Percentiles rank a stretch among this genome's conserved stretches.
phyloP scores from a whole-genome alignment of 1,284 basidiomycete species.

The Malassezia globosa region DNA sequence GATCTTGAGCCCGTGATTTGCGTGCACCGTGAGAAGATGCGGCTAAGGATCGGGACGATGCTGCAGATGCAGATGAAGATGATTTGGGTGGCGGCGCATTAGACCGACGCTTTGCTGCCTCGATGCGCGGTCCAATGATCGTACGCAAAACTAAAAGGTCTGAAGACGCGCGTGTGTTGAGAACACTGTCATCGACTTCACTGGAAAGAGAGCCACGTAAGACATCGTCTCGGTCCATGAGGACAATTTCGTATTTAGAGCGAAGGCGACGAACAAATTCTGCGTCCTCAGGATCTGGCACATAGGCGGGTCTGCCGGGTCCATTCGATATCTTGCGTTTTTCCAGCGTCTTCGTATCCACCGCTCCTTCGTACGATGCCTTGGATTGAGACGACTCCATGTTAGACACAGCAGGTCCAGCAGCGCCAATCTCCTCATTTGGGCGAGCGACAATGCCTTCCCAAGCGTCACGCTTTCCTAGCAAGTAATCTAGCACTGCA shows the following conservation, averaged over 20 bases:
- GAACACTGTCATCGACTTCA: neutral
- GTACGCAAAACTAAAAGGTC: conserved; percentile 25
- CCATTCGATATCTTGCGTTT: too few relatives aligned
- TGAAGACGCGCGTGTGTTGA: neutral
- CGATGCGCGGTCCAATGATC: conserved; percentile 25
- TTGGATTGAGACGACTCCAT: neutral
- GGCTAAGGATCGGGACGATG: conserved; percentile 5
- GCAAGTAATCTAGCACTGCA: conserved; percentile 34
- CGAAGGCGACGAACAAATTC: conserved; percentile 40
- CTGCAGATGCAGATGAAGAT: conserved; percentile 11
- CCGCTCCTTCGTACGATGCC: neutral
- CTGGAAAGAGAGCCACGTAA: conserved; percentile 20
- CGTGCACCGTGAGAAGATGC: conserved; percentile 11
- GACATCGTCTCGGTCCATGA: conserved; percentile 33
- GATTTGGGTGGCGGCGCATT: conserved; percentile 19
- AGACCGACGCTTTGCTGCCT: conserved; percentile 21
- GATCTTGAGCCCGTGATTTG: conserved; percentile 50
- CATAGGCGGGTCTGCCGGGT: conserved; percentile 30
- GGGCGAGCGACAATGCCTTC: conserved; percentile 23
- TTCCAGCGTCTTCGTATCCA: neutral
- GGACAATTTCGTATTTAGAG: conserved; percentile 27
- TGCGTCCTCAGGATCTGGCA: conserved; percentile 32
- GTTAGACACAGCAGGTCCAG: neutral
- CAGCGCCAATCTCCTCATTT: neutral
- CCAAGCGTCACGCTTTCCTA: conserved; percentile 32